A percentile compares a stretch with the other conserved stretches of the same genome.
These are phyloP conservation scores for Amphibolis antarctica DNA, from an alignment of 106 monocot genomes.

Conservation along the genomic window DNA sequence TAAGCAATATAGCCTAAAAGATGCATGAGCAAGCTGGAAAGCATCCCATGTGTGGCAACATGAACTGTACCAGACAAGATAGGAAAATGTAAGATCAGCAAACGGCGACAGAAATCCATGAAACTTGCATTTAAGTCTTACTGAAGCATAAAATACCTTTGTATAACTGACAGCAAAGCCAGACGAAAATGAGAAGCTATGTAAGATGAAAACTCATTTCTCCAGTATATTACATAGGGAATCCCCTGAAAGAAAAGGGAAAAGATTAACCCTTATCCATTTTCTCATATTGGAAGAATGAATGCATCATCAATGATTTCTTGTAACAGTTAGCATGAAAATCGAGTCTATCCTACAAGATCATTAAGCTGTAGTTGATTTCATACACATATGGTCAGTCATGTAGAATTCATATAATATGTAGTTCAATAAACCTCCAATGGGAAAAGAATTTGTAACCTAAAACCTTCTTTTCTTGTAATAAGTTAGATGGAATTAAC, in stretches of 20 bases:
- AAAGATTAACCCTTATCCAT: background rate
- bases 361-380: too few relatives aligned
- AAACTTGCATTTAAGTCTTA: background rate
- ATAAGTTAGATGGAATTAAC: too few relatives aligned
- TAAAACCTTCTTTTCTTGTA: too few relatives aligned
- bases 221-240: slow-evolving; percentile 92
- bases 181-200: slow-evolving; percentile 69
- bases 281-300: too few relatives aligned
- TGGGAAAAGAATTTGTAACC: too few relatives aligned
- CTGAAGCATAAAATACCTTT: slow-evolving; percentile 40
- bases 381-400: too few relatives aligned
- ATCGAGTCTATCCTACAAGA: too few relatives aligned
- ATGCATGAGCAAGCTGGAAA: slow-evolving; percentile 91
- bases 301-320: too few relatives aligned
- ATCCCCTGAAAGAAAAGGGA: slow-evolving; percentile 41
- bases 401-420: too few relatives aligned
- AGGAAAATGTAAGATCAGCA: background rate
- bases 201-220: slow-evolving; percentile 50
- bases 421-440: too few relatives aligned
- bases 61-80: slow-evolving; percentile 38
- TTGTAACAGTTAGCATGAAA: too few relatives aligned
- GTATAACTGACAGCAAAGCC: slow-evolving; percentile 67
- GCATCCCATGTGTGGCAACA: slow-evolving; percentile 85
- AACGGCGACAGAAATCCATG: too few relatives aligned
- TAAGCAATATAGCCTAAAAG: slow-evolving; percentile 54